Percentiles rank a stretch among this genome's conserved stretches.
Evolutionary conservation across 345 rosid species (phyloP).

Genomic region (Mallotus nudiflorus): DNA sequence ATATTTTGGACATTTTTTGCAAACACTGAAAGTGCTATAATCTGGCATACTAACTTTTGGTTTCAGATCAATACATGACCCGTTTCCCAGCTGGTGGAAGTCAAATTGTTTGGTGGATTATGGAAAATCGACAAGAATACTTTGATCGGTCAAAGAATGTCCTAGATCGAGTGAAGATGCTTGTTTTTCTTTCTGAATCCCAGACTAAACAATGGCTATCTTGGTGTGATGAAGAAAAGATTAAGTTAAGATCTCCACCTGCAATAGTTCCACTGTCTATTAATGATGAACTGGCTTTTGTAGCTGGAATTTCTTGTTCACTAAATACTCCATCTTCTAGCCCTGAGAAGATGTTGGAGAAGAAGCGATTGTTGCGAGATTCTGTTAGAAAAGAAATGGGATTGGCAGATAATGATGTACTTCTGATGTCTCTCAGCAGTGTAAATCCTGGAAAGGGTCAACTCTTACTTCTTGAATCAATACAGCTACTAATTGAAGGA

Average conservation of each 20-base stretch:
- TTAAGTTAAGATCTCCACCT: conserved; percentile 84
- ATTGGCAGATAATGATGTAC: conserved; percentile 72
- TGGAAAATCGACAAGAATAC: conserved; percentile 93
- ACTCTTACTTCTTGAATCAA: conserved; percentile 81
- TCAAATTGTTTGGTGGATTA: conserved; percentile 98
- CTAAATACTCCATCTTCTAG: conserved; percentile 64
- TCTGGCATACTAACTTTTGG: conserved; percentile 9
- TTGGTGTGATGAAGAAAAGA: conserved; percentile 82
- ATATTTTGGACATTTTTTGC: neutral
- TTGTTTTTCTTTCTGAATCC: conserved; percentile 75
- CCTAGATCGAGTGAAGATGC: conserved; percentile 76
- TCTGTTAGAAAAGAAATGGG: conserved; percentile 79
- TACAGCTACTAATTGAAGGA: conserved; percentile 43
- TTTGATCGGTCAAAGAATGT: conserved; percentile 80
- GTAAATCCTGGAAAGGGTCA: conserved; percentile 93
- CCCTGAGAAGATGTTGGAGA: conserved; percentile 63
- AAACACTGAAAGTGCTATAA: neutral
- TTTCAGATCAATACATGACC: conserved; percentile 80
- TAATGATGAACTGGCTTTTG: conserved; percentile 92
- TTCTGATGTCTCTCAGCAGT: conserved; percentile 88
- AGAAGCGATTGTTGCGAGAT: conserved; percentile 55
- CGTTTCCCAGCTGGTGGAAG: conserved; percentile 91
- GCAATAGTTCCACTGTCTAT: conserved; percentile 80
- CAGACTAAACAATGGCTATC: conserved; percentile 87
- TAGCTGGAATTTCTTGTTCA: conserved; percentile 75